Evolutionary conservation across 2,329 filamentous ascomycete species (phyloP).

Genomic region (Phaeosphaeriaceae sp.): DNA sequence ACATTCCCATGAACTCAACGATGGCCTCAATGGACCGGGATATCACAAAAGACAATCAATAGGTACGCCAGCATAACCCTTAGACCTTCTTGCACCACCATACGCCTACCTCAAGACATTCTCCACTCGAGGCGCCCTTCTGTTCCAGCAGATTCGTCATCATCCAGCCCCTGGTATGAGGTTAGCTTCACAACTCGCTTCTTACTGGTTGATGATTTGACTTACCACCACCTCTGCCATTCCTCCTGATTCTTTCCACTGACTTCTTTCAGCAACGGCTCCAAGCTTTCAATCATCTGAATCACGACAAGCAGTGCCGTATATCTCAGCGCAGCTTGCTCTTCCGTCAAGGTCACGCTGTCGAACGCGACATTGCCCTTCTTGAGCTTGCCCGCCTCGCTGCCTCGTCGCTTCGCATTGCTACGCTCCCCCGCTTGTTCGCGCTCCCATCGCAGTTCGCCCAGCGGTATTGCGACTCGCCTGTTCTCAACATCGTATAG

Average conservation of each 20-base stretch:
- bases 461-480: conserved; percentile 84
- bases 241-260: conserved; percentile 90
- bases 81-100: conserved; percentile 70
- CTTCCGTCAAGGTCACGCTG: conserved; percentile 65
- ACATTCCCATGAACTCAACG: conserved; percentile 8
- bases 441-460: conserved; percentile 86
- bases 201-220: neutral
- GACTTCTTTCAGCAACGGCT: conserved; percentile 80
- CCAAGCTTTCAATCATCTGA: conserved; percentile 84
- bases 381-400: conserved; percentile 55
- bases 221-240: conserved; percentile 82
- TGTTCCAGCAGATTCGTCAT: conserved; percentile 83
- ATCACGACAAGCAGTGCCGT: conserved; percentile 84
- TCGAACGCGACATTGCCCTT: conserved; percentile 42
- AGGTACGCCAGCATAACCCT: conserved; percentile 31
- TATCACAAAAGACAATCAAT: conserved; percentile 31
- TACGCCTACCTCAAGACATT: conserved; percentile 76
- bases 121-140: conserved; percentile 79
- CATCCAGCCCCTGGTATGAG: conserved; percentile 69
- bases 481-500: conserved; percentile 75
- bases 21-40: conserved; percentile 24
- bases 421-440: conserved; percentile 61
- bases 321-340: conserved; percentile 76
- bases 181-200: neutral
- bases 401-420: conserved; percentile 61